These are phyloP conservation scores for Urtica urens DNA, from an alignment of 306 rosid genomes.

Conservation along the genomic window DNA sequence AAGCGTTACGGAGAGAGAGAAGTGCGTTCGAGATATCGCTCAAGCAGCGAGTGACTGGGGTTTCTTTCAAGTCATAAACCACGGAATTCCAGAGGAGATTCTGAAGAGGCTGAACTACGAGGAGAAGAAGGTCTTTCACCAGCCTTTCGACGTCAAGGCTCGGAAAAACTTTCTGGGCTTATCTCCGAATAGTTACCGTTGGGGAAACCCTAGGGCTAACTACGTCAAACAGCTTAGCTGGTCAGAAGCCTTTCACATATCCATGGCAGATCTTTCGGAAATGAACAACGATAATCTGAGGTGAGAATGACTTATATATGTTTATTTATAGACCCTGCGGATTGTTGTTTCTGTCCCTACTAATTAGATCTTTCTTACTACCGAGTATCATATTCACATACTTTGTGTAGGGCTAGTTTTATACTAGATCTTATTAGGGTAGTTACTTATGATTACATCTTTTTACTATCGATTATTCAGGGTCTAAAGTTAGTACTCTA, in stretches of 20 bases:
- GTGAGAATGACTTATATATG: slow-evolving; percentile 14
- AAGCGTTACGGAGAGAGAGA: slow-evolving; percentile 18
- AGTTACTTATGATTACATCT: too few relatives aligned
- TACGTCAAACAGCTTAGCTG: slow-evolving; percentile 38
- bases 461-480: too few relatives aligned
- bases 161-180: slow-evolving; percentile 25
- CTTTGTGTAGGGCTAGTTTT: too few relatives aligned
- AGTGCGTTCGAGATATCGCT: slow-evolving; percentile 38
- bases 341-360: neutral
- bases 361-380: neutral
- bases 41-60: slow-evolving; percentile 58
- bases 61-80: slow-evolving; percentile 59
- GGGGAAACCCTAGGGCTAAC: slow-evolving; percentile 57
- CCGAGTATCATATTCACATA: too few relatives aligned
- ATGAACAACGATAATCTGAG: slow-evolving; percentile 32
- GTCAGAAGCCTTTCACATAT: slow-evolving; percentile 61
- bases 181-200: slow-evolving; percentile 36
- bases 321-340: neutral
- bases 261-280: slow-evolving; percentile 29
- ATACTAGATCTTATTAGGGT: too few relatives aligned
- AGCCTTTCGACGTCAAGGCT: slow-evolving; percentile 32
- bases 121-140: slow-evolving; percentile 33
- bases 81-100: slow-evolving; percentile 38
- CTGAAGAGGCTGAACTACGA: slow-evolving; percentile 29
- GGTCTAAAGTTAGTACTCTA: too few relatives aligned